Conservation (phyloP, 2,329 filamentous ascomycete genomes). For the Xenoacremonium recifei region DNA sequence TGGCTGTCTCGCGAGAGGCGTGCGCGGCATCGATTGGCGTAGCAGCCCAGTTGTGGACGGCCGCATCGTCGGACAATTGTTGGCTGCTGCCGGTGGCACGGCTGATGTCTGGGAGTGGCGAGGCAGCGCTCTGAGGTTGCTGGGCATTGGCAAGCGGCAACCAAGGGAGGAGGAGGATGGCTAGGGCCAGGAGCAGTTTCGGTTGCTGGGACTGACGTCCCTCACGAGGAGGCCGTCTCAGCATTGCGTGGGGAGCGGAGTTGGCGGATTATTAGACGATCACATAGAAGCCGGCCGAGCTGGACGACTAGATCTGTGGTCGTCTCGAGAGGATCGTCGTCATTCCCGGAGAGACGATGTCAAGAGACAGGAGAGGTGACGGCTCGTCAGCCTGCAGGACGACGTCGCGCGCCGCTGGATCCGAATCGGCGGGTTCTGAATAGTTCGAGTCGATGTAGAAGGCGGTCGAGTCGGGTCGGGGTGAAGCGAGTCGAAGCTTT, state of each 20-base stretch:
- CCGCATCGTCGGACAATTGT: constrained; percentile 26
- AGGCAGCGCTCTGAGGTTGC: constrained; percentile 48
- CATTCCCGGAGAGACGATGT: too few relatives aligned
- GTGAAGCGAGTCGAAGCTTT: background rate
- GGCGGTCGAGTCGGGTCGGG: constrained; percentile 2
- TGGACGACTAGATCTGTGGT: too few relatives aligned
- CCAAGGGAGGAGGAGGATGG: constrained; percentile 57
- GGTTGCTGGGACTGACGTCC: constrained; percentile 48
- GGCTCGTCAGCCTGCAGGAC: constrained; percentile 14
- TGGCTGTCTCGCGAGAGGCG: constrained; percentile 26
- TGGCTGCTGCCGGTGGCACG: constrained; percentile 24
- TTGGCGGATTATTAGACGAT: constrained; percentile 13
- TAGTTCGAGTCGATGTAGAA: constrained; percentile 6
- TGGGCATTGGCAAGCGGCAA: constrained; percentile 58
- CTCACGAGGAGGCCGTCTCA: constrained; percentile 63
- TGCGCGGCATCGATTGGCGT: constrained; percentile 29
- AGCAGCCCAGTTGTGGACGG: constrained; percentile 29
- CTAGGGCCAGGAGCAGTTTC: constrained; percentile 53
- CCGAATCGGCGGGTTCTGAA: constrained; percentile 10
- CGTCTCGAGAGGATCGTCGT: too few relatives aligned
- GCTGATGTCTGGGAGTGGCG: constrained; percentile 16
- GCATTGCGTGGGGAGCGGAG: constrained; percentile 44
- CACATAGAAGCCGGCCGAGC: constrained; percentile 26
- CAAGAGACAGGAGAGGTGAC: background rate
- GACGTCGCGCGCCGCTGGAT: constrained; percentile 24